Base-by-base conservation (phyloP, 2,329 filamentous ascomycete species). In the Fusarium sp. region DNA sequence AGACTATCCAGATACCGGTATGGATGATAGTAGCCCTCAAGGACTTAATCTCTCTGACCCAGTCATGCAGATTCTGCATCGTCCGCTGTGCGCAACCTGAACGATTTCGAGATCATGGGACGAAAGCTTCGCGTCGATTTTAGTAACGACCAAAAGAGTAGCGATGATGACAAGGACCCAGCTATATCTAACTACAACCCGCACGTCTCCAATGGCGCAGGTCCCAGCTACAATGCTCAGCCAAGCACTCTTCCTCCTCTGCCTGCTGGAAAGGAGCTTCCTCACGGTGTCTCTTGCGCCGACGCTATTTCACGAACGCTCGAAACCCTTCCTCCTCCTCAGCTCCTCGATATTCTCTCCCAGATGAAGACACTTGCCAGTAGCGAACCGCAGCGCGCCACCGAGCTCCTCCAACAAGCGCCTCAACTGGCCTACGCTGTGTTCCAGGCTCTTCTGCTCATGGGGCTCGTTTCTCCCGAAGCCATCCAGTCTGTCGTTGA, bases 51-150 rank as follows among this genome's bases (percentile, higher is more conserved):
- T 38, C 28, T 62, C 77, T 82, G 56, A 79, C 64, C 10, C 9
- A 39, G 11, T 10, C 20, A 32, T 39, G 14, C 45, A 91, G 90
- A 92, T 78, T 92, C 95, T 32, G 96, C 96, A 38, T 94, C 96
- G 42, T 97, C 95, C 5, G 96, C 96, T 6, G 96, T 98, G 54
- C 92, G 96, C 77, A 98, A 99, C 81, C 86, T 98, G 59, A 98
- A 98, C 85, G 95, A 98, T 82, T 92, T 94, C 84, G 96, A 98
- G 82, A 91, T 98, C 80, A 97, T 98, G 92, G 95, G 95, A 63
- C 91, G 96, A 79, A 97, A 97, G 83, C 89, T 99, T 73, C 91
- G 95, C 69, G 96, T 99, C 63, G 96, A 98, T 83, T 99, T 97
- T 84, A 96, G 94, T 67, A 97, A 98, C 82, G 96, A 98, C 81